A percentile compares a stretch with the other conserved stretches of the same genome.
Evolutionary conservation across 148 eudicot species (phyloP).

Genomic region (Cornus kousa): DNA sequence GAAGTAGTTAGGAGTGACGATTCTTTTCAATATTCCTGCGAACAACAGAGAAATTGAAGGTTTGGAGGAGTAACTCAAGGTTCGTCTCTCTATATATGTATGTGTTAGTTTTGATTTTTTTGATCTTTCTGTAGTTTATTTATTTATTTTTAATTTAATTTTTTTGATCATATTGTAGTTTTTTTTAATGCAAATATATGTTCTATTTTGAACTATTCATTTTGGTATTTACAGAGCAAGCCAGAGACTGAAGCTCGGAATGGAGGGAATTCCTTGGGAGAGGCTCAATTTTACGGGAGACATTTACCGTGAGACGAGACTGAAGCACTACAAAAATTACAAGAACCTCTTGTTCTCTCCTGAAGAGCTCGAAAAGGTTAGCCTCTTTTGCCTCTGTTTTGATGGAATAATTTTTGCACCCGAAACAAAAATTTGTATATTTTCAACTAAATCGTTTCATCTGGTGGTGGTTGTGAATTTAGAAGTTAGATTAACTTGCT

Average conservation of each 20-base stretch:
- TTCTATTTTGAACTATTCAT: not conserved
- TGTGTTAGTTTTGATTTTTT: too few relatives aligned
- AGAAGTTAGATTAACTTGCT: too few relatives aligned
- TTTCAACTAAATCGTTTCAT: not conserved
- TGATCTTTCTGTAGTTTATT: too few relatives aligned
- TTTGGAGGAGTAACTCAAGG: too few relatives aligned
- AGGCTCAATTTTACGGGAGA: conserved; percentile 67
- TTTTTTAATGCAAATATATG: too few relatives aligned
- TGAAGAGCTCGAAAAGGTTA: conserved; percentile 46
- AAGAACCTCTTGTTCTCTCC: conserved; percentile 49
- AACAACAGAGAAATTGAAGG: too few relatives aligned
- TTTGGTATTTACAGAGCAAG: conserved; percentile 32
- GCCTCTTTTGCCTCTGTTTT: not conserved
- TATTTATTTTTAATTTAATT: too few relatives aligned
- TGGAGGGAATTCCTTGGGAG: conserved; percentile 89
- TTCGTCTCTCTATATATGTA: too few relatives aligned
- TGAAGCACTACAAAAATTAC: conserved; percentile 64
- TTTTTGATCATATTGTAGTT: too few relatives aligned
- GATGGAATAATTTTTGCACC: not conserved
- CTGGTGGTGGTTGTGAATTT: not conserved
- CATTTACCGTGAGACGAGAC: conserved; percentile 60
- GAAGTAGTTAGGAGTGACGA: too few relatives aligned
- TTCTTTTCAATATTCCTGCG: too few relatives aligned
- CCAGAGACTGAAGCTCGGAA: conserved; percentile 69
- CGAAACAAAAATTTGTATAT: not conserved